These are phyloP conservation scores for Mycogone perniciosa DNA, from an alignment of 2,329 filamentous ascomycete species.

Conservation along the genomic window DNA sequence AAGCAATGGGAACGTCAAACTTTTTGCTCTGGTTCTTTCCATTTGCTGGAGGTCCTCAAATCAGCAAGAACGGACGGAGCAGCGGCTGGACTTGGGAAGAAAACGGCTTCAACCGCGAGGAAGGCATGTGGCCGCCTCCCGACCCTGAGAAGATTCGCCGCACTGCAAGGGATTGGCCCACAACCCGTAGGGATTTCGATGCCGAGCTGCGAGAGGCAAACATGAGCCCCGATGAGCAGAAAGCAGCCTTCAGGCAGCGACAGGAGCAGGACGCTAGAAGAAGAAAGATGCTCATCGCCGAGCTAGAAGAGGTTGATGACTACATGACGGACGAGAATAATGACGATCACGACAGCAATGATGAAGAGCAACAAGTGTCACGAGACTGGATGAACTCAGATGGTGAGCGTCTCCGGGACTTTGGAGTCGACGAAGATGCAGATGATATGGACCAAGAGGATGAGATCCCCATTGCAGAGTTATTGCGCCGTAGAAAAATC, in stretches of 20 bases:
- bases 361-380: constrained; percentile 26
- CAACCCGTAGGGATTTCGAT: constrained; percentile 28
- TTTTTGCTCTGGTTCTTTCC: constrained; percentile 64
- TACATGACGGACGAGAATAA: constrained; percentile 39
- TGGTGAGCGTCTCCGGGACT: constrained; percentile 68
- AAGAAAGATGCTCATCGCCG: constrained; percentile 37
- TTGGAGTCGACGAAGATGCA: constrained; percentile 71
- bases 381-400: constrained; percentile 68
- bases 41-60: constrained; percentile 46
- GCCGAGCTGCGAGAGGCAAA: constrained; percentile 30
- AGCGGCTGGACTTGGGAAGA: constrained; percentile 59
- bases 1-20: constrained; percentile 68
- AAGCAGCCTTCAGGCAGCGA: constrained; percentile 43
- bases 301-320: constrained; percentile 49
- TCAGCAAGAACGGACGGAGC: constrained; percentile 34
- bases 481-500: constrained; percentile 52
- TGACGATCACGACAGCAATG: constrained; percentile 55
- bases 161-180: constrained; percentile 34
- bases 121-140: constrained; percentile 55
- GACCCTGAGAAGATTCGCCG: constrained; percentile 56
- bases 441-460: constrained; percentile 42
- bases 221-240: constrained; percentile 37
- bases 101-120: constrained; percentile 67
- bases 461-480: constrained; percentile 63
- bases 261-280: constrained; percentile 43